phyloP scores from a whole-genome alignment of 108 stramenopile genomes.

The Nitzschia inconspicua region DNA sequence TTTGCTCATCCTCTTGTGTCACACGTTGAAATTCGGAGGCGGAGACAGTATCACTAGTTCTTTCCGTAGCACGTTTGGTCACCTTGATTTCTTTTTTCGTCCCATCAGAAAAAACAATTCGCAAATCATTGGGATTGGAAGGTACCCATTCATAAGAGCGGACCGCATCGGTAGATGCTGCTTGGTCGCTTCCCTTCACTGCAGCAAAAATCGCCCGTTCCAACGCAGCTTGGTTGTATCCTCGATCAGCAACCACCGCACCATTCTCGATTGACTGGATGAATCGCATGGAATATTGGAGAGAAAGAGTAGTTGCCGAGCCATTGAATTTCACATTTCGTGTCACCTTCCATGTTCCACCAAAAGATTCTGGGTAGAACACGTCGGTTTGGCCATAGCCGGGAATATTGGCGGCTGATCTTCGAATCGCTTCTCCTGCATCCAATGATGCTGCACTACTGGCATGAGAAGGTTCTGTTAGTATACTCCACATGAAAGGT shows the following conservation, averaged over 20 bases:
- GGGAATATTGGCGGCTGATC: slow-evolving; percentile 62
- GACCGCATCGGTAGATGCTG: slow-evolving; percentile 11
- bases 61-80: slow-evolving; percentile 71
- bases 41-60: slow-evolving; percentile 35
- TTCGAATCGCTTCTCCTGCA: slow-evolving; percentile 60
- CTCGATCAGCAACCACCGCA: slow-evolving; percentile 69
- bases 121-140: slow-evolving; percentile 72
- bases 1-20: slow-evolving; percentile 31
- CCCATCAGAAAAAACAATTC: slow-evolving; percentile 48
- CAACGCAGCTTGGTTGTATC: slow-evolving; percentile 63
- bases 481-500: too few species aligned
- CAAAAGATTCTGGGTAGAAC: slow-evolving; percentile 59
- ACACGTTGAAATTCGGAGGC: slow-evolving; percentile 74
- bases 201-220: slow-evolving; percentile 25
- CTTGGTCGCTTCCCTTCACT: background rate
- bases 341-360: slow-evolving; percentile 58
- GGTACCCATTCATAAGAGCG: slow-evolving; percentile 52
- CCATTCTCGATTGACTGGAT: slow-evolving; percentile 39
- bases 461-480: background rate
- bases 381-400: slow-evolving; percentile 75
- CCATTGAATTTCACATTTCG: slow-evolving; percentile 40
- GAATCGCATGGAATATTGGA: slow-evolving; percentile 62
- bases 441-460: slow-evolving; percentile 30
- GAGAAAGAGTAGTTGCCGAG: slow-evolving; percentile 16
- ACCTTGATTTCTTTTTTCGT: slow-evolving; percentile 71